A percentile compares a stretch with the other conserved stretches of the same genome.
Conservation (phyloP, 148 eudicot genomes). For the Vaccinium myrtillus region DNA sequence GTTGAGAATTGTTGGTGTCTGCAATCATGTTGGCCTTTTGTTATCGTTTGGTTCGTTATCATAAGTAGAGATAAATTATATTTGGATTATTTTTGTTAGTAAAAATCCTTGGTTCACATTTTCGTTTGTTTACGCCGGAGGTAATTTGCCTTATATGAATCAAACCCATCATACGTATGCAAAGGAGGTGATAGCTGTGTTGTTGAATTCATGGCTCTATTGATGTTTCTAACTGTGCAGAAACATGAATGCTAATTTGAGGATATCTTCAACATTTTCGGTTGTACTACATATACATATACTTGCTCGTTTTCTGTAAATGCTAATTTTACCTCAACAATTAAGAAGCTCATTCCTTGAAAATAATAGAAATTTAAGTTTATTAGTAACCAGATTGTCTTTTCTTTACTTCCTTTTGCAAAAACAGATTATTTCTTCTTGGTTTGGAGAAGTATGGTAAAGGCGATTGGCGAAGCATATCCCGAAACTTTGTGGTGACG, state of each 20-base stretch:
- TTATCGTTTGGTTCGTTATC: background rate
- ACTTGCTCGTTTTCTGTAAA: background rate
- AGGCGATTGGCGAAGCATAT: conserved; percentile 73
- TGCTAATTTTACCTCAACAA: background rate
- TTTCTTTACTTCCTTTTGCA: background rate
- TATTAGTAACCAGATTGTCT: background rate
- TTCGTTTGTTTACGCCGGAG: background rate
- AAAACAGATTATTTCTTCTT: conserved; percentile 50
- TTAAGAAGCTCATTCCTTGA: background rate
- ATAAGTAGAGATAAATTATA: background rate
- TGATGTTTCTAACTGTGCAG: background rate
- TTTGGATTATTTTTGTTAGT: background rate
- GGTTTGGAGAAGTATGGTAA: conserved; percentile 63
- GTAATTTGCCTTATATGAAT: no score
- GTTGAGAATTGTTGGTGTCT: background rate
- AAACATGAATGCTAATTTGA: background rate
- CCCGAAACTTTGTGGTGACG: conserved; percentile 65
- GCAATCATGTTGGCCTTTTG: background rate
- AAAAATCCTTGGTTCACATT: background rate
- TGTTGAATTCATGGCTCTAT: background rate
- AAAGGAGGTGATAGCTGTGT: background rate
- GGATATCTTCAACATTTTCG: background rate
- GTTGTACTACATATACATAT: background rate
- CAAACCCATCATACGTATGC: background rate
- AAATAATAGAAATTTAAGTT: background rate